A percentile compares a stretch with the other conserved stretches of the same genome.
phyloP scores from a whole-genome alignment of 2,329 filamentous ascomycete genomes.

The Fusarium cyanostomum region DNA sequence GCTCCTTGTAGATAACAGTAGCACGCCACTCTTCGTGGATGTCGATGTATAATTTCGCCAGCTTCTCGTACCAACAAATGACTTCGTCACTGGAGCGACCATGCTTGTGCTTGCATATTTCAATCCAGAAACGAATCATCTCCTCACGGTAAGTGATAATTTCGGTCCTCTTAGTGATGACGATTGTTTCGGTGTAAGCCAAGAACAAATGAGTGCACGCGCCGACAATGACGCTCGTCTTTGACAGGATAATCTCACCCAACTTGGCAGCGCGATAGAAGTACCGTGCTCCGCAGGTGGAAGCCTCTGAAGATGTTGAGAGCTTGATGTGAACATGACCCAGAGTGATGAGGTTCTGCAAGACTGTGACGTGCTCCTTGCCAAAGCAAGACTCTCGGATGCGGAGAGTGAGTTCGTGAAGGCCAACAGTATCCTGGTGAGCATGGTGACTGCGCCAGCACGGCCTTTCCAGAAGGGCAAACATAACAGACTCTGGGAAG shows the following conservation, averaged over 20 bases:
- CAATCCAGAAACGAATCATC: slow-evolving; percentile 52
- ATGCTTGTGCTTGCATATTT: slow-evolving; percentile 49
- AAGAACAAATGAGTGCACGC: slow-evolving; percentile 51
- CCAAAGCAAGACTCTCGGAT: slow-evolving; percentile 50
- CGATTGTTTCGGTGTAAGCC: slow-evolving; percentile 47
- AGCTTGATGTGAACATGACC: slow-evolving; percentile 45
- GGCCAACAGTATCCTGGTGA: slow-evolving; percentile 38
- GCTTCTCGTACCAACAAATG: slow-evolving; percentile 49
- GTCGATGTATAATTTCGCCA: slow-evolving; percentile 50
- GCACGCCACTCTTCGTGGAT: slow-evolving; percentile 49
- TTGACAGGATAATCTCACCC: slow-evolving; percentile 46
- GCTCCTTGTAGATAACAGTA: slow-evolving; percentile 46
- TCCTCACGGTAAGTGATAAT: slow-evolving; percentile 50
- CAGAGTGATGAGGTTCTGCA: slow-evolving; percentile 51
- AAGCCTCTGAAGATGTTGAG: slow-evolving; percentile 31
- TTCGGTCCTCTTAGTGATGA: slow-evolving; percentile 48
- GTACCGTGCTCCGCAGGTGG: slow-evolving; percentile 43
- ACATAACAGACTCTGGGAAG: slow-evolving; percentile 50
- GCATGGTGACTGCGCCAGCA: slow-evolving; percentile 44
- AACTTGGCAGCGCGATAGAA: slow-evolving; percentile 50
- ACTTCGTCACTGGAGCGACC: slow-evolving; percentile 49
- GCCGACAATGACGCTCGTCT: slow-evolving; percentile 46
- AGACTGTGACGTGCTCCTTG: slow-evolving; percentile 47
- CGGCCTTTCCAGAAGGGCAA: slow-evolving; percentile 48
- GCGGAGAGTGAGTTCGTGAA: slow-evolving; percentile 48